Conservation (phyloP, 352 stramenopile species). For the Globisporangium uncinulatum region DNA sequence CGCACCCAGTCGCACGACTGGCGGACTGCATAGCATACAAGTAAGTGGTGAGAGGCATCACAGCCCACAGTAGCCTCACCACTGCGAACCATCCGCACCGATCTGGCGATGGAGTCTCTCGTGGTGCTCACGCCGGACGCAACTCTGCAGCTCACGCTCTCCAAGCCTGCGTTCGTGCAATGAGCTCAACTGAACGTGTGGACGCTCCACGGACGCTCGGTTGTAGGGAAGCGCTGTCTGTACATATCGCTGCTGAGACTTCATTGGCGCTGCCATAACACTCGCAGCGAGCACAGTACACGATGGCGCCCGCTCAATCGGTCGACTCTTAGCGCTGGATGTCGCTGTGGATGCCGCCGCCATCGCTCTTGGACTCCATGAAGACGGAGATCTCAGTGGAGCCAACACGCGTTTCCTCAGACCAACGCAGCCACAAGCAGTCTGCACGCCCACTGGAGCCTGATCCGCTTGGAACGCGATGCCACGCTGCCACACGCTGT, state of each 20-base stretch:
- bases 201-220: too few relatives aligned
- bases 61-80: background rate
- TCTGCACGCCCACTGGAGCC: background rate
- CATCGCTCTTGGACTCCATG: too few relatives aligned
- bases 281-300: background rate
- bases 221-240: slow-evolving; percentile 10
- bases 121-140: background rate
- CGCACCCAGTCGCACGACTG: slow-evolving; percentile 33
- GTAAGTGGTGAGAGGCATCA: slow-evolving; percentile 1
- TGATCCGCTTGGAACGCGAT: slow-evolving; percentile 11
- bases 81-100: background rate
- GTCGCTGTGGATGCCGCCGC: background rate
- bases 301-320: background rate
- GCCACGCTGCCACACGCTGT: slow-evolving; percentile 18
- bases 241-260: background rate
- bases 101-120: slow-evolving; percentile 3
- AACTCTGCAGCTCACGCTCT: background rate
- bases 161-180: background rate
- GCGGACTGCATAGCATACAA: slow-evolving; percentile 11
- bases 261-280: background rate
- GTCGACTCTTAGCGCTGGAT: background rate
- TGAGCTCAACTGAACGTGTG: background rate
- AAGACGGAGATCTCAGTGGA: slow-evolving; percentile 1
- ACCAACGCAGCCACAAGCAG: too few relatives aligned
- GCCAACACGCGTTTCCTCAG: too few relatives aligned